A percentile compares a stretch with the other conserved stretches of the same genome.
Conservation (phyloP, 192 early-diverging fungal genomes). For the Coemansia sp. region DNA sequence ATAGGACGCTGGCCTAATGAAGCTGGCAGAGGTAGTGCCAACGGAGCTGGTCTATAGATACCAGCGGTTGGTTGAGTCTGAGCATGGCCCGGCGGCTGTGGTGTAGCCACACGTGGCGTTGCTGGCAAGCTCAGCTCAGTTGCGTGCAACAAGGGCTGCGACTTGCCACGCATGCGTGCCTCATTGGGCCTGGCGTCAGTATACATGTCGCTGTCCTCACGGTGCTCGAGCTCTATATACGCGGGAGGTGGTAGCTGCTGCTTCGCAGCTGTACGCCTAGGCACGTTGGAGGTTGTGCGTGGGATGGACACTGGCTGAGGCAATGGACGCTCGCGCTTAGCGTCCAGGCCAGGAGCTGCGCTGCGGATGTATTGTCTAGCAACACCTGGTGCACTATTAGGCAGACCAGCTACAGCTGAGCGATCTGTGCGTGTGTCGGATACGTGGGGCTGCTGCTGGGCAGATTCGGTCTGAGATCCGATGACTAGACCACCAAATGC, state of each 20-base stretch:
- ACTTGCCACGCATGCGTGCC: conserved; percentile 28
- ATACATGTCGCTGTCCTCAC: neutral
- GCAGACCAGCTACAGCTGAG: neutral
- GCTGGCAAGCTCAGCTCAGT: conserved; percentile 11
- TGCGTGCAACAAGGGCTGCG: conserved; percentile 28
- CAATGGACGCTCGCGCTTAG: conserved; percentile 23
- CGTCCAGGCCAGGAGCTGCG: conserved; percentile 29
- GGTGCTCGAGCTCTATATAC: neutral
- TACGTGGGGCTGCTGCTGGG: neutral
- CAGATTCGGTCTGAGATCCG: conserved; percentile 7
- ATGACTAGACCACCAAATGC: conserved; percentile 33
- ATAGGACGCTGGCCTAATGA: neutral
- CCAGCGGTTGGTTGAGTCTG: neutral
- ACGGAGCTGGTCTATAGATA: neutral
- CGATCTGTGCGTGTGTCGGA: neutral
- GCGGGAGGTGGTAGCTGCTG: neutral
- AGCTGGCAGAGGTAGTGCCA: neutral
- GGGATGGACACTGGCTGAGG: conserved; percentile 32
- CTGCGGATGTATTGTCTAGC: conserved; percentile 24
- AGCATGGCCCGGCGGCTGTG: conserved; percentile 18
- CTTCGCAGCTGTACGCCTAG: neutral
- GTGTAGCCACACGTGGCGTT: conserved; percentile 21
- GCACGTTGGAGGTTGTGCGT: neutral
- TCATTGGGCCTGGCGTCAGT: neutral
- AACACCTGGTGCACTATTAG: neutral